Percentiles rank a stretch among this genome's conserved stretches.
Evolutionary conservation across 352 stramenopile genomes (phyloP).

Genomic region (Pythium plurisporium): DNA sequence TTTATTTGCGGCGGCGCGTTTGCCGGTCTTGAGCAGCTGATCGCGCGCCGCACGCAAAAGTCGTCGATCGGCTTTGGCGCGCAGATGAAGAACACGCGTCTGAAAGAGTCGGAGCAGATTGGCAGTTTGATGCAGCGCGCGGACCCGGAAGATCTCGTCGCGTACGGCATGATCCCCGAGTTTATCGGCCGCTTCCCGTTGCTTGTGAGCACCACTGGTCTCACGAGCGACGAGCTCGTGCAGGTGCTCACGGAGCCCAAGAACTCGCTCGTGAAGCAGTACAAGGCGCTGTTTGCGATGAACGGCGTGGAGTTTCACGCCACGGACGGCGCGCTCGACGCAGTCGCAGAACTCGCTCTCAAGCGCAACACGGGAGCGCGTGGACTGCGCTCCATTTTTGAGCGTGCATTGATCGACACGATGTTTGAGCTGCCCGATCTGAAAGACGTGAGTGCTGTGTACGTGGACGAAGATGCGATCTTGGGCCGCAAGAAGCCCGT

Average conservation of each 20-base stretch:
- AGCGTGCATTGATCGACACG: slow-evolving; percentile 93
- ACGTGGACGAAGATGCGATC: slow-evolving; percentile 92
- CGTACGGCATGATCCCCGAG: slow-evolving; percentile 98
- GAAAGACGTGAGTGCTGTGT: slow-evolving; percentile 89
- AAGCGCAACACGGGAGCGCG: slow-evolving; percentile 94
- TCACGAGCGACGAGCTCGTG: slow-evolving; percentile 90
- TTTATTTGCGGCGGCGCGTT: slow-evolving; percentile 99
- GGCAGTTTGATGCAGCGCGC: slow-evolving; percentile 90
- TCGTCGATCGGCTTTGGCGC: slow-evolving; percentile 97
- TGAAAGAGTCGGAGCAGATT: slow-evolving; percentile 80
- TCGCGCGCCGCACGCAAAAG: slow-evolving; percentile 90
- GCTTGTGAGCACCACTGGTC: slow-evolving; percentile 92
- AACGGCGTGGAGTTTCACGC: slow-evolving; percentile 96
- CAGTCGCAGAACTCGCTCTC: slow-evolving; percentile 92
- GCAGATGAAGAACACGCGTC: slow-evolving; percentile 83
- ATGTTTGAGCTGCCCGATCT: slow-evolving; percentile 96
- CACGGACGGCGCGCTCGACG: slow-evolving; percentile 92
- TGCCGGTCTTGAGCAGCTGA: slow-evolving; percentile 93
- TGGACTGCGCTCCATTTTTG: slow-evolving; percentile 94
- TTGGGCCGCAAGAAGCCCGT: slow-evolving; percentile 87
- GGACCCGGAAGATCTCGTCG: slow-evolving; percentile 95
- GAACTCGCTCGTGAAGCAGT: slow-evolving; percentile 98
- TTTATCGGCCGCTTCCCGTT: slow-evolving; percentile 98
- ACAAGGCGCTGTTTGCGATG: slow-evolving; percentile 95
- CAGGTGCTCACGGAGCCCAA: slow-evolving; percentile 97